A percentile compares a stretch with the other conserved stretches of the same genome.
Conservation (phyloP, 2,329 filamentous ascomycete genomes). For the Paraphaeosphaeria minitans region DNA sequence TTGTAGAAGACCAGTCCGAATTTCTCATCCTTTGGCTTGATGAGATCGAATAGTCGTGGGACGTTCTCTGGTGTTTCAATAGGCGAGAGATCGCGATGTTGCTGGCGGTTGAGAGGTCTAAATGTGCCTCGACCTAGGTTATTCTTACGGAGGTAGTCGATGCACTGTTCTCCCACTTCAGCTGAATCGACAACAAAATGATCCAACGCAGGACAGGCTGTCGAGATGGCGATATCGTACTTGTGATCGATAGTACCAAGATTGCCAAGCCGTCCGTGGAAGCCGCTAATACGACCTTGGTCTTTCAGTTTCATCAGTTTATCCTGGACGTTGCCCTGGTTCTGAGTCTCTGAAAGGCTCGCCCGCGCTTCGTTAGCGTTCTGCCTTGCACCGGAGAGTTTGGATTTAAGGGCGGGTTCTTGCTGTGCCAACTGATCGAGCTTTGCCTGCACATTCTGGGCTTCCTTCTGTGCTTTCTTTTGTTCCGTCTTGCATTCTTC, state of each 20-base stretch:
- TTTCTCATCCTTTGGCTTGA: slow-evolving; percentile 84
- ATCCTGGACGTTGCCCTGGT: slow-evolving; percentile 87
- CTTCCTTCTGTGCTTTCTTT: slow-evolving; percentile 73
- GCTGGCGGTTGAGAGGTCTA: slow-evolving; percentile 89
- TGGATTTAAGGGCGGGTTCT: slow-evolving; percentile 80
- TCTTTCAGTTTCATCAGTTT: slow-evolving; percentile 94
- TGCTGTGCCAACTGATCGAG: slow-evolving; percentile 73
- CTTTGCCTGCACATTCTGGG: slow-evolving; percentile 72
- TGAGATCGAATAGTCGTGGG: slow-evolving; percentile 88
- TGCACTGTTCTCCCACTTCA: slow-evolving; percentile 95
- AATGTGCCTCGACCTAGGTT: slow-evolving; percentile 97
- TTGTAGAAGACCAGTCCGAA: slow-evolving; percentile 94
- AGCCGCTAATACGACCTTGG: slow-evolving; percentile 94
- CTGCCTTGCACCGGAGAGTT: slow-evolving; percentile 86
- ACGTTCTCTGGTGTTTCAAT: slow-evolving; percentile 92
- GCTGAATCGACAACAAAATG: slow-evolving; percentile 98
- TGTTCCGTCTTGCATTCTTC: slow-evolving; percentile 77
- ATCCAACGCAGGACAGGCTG: slow-evolving; percentile 86
- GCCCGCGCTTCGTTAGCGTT: slow-evolving; percentile 96
- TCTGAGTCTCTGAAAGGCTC: slow-evolving; percentile 86
- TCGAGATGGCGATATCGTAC: slow-evolving; percentile 98
- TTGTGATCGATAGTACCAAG: slow-evolving; percentile 90
- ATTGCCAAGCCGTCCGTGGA: slow-evolving; percentile 93
- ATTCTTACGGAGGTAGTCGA: slow-evolving; percentile 96
- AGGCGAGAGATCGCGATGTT: slow-evolving; percentile 74